Evolutionary conservation across 768 basidiomycete genomes (phyloP), one percentile per base, ranked within the genome.

Genomic region (Jaapia argillacea): DNA sequence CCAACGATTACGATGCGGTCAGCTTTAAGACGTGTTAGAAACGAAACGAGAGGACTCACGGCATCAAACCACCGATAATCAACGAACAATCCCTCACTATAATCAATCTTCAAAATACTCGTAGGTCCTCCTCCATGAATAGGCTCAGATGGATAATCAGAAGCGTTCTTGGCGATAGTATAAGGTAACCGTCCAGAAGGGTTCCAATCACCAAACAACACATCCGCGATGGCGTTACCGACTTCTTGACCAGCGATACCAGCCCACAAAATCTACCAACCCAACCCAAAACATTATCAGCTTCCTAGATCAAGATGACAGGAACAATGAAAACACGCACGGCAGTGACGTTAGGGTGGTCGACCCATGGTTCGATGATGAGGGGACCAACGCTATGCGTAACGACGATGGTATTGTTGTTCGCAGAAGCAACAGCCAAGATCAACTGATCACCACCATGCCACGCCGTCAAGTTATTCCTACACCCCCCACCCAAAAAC

Each of bases 151-250:
- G 74, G 53, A 54, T 85, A 85, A 54, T 86, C 84, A 6, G 59
- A 52, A 2, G 57, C 38, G 16, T 64, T 53, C 62, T 79, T 80
- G 24, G 83, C 82, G 50, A 86, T 83, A 3, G 85, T 86, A 56
- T 82, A 88, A 1, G 85, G 82, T 14, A 87, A 59, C 23, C 77
- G 66, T 5, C 78, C 83, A 18, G 75, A 76, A 0, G 84, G 82
- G 52, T 82, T 85, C 60, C 71, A 77, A 22, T 61, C 64, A 2
- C 85, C 85, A 49, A 77, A 87, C 0, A 87, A 61, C 2, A 89
- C 70, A 50, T 87, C 85, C 3, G 70, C 70, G n/a, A 89, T 61
- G 0, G 79, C 58, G 51, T 83, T 84, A 0, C 85, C 85, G 1
- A 71, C 68, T 63, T 87, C 84, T 49, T 77, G 67, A 20, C 83